phyloP scores from a whole-genome alignment of 2,329 filamentous ascomycete species.

The Tolypocladium inflatum region DNA sequence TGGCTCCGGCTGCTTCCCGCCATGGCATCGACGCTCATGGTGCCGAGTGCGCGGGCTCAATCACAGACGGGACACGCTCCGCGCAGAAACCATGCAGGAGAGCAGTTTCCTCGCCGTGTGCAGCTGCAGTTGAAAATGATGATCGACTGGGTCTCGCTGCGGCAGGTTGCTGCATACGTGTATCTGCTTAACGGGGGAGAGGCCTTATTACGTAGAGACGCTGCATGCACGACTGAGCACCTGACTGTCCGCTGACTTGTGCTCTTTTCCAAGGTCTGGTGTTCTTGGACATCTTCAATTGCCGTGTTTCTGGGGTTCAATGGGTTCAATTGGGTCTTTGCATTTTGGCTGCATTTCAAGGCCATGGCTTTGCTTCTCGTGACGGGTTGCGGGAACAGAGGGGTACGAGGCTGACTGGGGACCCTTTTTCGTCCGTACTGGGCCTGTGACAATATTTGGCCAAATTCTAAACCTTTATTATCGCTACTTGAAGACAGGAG shows the following conservation, averaged over 20 bases:
- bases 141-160: neutral
- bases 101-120: neutral
- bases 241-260: neutral
- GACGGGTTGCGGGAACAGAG: no score
- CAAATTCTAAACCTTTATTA: no score
- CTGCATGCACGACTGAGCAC: neutral
- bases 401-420: no score
- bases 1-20: neutral
- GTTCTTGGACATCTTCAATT: neutral
- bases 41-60: neutral
- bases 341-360: no score
- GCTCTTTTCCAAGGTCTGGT: neutral
- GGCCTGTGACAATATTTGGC: no score
- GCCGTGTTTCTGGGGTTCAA: no score
- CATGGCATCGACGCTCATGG: neutral
- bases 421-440: no score
- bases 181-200: neutral
- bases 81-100: neutral
- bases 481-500: no score
- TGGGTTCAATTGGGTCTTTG: no score
- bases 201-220: neutral
- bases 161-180: neutral
- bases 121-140: neutral
- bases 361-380: no score
- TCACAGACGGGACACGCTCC: neutral